Evolutionary conservation across 805 yeast genomes (phyloP).

Genomic region (Candida cerambycidarum): DNA sequence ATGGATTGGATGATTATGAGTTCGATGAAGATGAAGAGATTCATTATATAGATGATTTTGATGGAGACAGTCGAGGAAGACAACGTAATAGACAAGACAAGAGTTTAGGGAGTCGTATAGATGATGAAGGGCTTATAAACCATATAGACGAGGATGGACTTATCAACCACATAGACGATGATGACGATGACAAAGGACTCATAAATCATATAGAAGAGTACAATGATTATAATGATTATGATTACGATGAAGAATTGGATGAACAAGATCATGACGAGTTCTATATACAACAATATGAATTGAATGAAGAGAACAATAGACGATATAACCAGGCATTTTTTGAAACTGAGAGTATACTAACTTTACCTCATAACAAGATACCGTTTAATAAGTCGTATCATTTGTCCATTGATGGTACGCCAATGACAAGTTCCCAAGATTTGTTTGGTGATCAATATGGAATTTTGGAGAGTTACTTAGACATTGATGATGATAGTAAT

Average conservation of each 20-base stretch:
- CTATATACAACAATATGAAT: slow-evolving; percentile 9
- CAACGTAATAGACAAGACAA: too few relatives aligned
- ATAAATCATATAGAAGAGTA: slow-evolving; percentile 9
- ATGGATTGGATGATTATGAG: slow-evolving; percentile 35
- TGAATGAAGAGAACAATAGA: slow-evolving; percentile 10
- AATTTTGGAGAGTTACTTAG: slow-evolving; percentile 30
- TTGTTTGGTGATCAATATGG: slow-evolving; percentile 27
- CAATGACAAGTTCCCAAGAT: slow-evolving; percentile 13
- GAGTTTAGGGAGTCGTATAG: too few relatives aligned
- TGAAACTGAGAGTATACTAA: slow-evolving; percentile 8
- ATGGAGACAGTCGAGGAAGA: too few relatives aligned
- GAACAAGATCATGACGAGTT: slow-evolving; percentile 7
- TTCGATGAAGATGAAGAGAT: slow-evolving; percentile 20
- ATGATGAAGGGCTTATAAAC: too few relatives aligned
- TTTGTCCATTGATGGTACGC: slow-evolving; percentile 23
- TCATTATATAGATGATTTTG: slow-evolving; percentile 20
- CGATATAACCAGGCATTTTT: slow-evolving; percentile 9
- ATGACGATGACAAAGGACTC: slow-evolving; percentile 4
- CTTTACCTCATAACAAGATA: slow-evolving; percentile 11
- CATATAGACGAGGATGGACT: neutral
- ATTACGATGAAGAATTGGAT: slow-evolving; percentile 11
- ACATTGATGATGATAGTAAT: slow-evolving; percentile 5
- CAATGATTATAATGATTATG: slow-evolving; percentile 5
- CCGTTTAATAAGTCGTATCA: slow-evolving; percentile 29
- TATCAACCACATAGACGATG: slow-evolving; percentile 5